These are phyloP conservation scores for Phytopythium mirpurense DNA, from an alignment of 352 stramenopile genomes.

Conservation along the genomic window DNA sequence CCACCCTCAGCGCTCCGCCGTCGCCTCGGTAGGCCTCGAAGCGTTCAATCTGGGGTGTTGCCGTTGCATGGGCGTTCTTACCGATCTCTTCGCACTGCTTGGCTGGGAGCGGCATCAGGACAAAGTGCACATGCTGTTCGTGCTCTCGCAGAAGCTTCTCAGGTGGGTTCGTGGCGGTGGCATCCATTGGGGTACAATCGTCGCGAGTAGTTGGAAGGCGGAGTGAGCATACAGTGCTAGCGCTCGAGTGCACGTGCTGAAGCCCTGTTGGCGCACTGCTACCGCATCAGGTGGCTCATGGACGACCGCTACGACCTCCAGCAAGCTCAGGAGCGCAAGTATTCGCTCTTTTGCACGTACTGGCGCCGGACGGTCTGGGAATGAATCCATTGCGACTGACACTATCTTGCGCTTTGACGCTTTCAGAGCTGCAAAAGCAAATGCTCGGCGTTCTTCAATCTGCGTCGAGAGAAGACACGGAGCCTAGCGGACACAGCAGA, in stretches of 20 bases:
- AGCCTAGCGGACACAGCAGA: background rate
- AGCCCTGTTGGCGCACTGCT: background rate
- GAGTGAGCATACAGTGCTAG: too few relatives aligned
- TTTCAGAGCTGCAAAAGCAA: slow-evolving; percentile 4
- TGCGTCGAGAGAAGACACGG: background rate
- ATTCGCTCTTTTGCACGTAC: background rate
- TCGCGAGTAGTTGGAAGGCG: too few relatives aligned
- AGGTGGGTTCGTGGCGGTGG: slow-evolving; percentile 12
- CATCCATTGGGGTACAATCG: too few relatives aligned
- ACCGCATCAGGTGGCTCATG: slow-evolving; percentile 17
- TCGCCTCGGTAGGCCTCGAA: slow-evolving; percentile 13
- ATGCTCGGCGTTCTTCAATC: slow-evolving; percentile 1
- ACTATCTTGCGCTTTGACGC: background rate
- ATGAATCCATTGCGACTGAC: too few relatives aligned
- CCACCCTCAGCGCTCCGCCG: slow-evolving; percentile 17
- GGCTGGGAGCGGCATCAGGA: slow-evolving; percentile 9
- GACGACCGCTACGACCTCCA: slow-evolving; percentile 18
- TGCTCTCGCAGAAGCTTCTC: slow-evolving; percentile 28
- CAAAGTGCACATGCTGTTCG: slow-evolving; percentile 34
- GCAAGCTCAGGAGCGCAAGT: slow-evolving; percentile 14
- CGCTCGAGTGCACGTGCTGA: too few relatives aligned
- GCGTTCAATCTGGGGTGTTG: too few relatives aligned
- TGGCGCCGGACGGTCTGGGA: too few relatives aligned
- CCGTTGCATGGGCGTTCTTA: background rate
- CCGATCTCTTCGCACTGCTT: too few relatives aligned